Percentiles rank a stretch among this genome's conserved stretches.
These are phyloP conservation scores for Globisporangium mamillatum DNA, from an alignment of 352 stramenopile species.

Conservation along the genomic window DNA sequence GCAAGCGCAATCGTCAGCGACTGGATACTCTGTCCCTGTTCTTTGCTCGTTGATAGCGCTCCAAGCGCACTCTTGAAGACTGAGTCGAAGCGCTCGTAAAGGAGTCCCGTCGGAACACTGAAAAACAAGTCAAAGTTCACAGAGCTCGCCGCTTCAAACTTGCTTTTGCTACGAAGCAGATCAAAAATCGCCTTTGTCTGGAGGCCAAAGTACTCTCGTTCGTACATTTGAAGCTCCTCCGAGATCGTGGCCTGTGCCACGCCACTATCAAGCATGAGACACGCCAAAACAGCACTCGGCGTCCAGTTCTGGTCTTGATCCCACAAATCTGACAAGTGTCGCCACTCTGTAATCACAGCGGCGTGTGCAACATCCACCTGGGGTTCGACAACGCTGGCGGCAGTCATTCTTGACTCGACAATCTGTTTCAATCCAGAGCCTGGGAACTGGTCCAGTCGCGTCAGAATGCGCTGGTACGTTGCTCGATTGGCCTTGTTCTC, in stretches of 20 bases:
- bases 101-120: conserved; percentile 20
- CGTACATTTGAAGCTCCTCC: conserved; percentile 3
- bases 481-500: neutral
- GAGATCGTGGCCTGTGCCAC: conserved; percentile 21
- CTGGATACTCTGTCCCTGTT: conserved; percentile 7
- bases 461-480: conserved; percentile 25
- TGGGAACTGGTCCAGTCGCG: conserved; percentile 29
- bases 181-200: conserved; percentile 49
- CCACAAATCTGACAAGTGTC: conserved; percentile 18
- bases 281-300: conserved; percentile 40
- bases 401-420: neutral
- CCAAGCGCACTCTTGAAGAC: conserved; percentile 12
- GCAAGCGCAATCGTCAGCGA: conserved; percentile 37
- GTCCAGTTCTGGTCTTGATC: conserved; percentile 33
- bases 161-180: conserved; percentile 17
- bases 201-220: conserved; percentile 41
- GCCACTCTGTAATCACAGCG: conserved; percentile 30
- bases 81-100: conserved; percentile 27
- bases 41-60: neutral
- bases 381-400: neutral
- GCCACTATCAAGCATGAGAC: conserved; percentile 11
- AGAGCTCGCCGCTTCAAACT: neutral
- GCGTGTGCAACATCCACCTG: neutral
- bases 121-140: conserved; percentile 21
- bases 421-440: conserved; percentile 34